phyloP scores from a whole-genome alignment of 345 rosid genomes.

The Bruguiera sexangula region DNA sequence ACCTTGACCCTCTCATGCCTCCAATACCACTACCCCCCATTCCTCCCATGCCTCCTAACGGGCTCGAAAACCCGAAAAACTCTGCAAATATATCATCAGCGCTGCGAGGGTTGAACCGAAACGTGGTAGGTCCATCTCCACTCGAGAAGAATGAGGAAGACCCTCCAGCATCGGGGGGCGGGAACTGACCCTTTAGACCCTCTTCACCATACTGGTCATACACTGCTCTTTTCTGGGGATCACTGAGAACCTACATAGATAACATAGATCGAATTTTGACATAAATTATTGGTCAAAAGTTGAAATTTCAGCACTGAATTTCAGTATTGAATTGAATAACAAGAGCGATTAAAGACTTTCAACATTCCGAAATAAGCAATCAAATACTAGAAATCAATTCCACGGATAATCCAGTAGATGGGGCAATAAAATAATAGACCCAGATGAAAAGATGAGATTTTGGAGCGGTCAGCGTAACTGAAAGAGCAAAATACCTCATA shows the following conservation, averaged over 20 bases:
- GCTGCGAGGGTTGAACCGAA: constrained; percentile 22
- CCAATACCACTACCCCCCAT: constrained; percentile 11
- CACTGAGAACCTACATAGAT: constrained; percentile 23
- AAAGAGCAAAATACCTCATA: constrained; percentile 18
- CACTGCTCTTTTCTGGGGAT: constrained; percentile 25
- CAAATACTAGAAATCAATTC: too few relatives aligned
- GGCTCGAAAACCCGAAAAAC: constrained; percentile 21
- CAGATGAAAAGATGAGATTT: too few relatives aligned
- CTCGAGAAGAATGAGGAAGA: constrained; percentile 16
- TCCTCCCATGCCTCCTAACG: constrained; percentile 20
- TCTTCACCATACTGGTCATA: constrained; percentile 34
- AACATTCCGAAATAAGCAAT: too few relatives aligned
- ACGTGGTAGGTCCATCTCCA: constrained; percentile 20
- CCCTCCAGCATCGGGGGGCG: constrained; percentile 18
- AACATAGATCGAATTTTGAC: neutral
- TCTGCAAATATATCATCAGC: constrained; percentile 25
- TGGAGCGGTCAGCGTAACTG: too few relatives aligned
- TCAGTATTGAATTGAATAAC: too few relatives aligned
- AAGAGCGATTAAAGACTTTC: too few relatives aligned
- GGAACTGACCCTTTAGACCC: constrained; percentile 28
- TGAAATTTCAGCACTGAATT: neutral
- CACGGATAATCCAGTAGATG: too few relatives aligned
- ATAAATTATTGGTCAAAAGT: neutral
- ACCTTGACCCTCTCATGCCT: constrained; percentile 16
- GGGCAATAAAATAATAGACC: too few relatives aligned